Conservation (phyloP, 768 basidiomycete genomes). For the Rhizopogon vinicolor region DNA sequence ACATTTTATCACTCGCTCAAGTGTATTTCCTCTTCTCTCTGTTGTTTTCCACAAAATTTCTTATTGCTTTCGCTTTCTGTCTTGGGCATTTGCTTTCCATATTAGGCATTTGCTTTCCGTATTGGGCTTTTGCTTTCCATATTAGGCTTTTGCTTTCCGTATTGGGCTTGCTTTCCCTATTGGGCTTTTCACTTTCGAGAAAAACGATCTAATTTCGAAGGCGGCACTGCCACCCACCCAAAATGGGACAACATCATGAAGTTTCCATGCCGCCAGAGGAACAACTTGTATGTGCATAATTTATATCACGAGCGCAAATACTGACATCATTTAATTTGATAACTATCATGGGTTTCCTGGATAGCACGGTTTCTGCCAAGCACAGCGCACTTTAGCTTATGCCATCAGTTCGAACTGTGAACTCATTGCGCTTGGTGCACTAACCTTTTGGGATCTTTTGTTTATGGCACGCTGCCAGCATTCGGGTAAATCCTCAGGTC, state of each 20-base stretch:
- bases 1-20: background rate
- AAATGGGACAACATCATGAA: too few relatives aligned
- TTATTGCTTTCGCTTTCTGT: too few relatives aligned
- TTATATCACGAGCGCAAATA: background rate
- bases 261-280: slow-evolving; percentile 39
- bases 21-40: too few relatives aligned
- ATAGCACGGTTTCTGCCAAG: slow-evolving; percentile 93
- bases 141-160: too few relatives aligned
- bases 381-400: slow-evolving; percentile 86
- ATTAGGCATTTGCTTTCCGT: too few relatives aligned
- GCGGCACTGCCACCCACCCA: too few relatives aligned
- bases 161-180: too few relatives aligned
- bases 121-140: too few relatives aligned
- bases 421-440: slow-evolving; percentile 85
- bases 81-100: too few relatives aligned
- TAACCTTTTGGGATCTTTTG: slow-evolving; percentile 73
- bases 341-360: slow-evolving; percentile 85
- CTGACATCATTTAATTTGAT: slow-evolving; percentile 47
- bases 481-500: slow-evolving; percentile 92
- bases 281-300: slow-evolving; percentile 61
- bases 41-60: too few relatives aligned
- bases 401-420: slow-evolving; percentile 93
- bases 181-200: background rate
- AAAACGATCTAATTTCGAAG: too few relatives aligned
- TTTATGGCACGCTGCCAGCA: slow-evolving; percentile 88